Evolutionary conservation across 2,329 filamentous ascomycete species (phyloP).

Genomic region (Alternaria sp.): DNA sequence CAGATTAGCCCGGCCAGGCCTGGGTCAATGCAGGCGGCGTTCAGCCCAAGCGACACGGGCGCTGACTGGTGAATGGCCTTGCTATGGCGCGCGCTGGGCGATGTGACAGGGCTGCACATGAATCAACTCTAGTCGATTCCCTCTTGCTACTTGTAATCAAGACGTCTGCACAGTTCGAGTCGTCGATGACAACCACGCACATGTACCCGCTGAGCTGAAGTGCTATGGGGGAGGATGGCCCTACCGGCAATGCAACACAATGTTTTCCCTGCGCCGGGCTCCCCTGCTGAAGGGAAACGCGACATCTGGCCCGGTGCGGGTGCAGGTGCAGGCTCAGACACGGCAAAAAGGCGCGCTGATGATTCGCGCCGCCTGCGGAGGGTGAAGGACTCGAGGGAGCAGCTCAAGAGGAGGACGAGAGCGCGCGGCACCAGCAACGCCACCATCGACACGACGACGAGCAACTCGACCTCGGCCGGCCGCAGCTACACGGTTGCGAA

Average conservation of each 20-base stretch:
- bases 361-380: constrained; percentile 42
- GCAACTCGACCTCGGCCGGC: constrained; percentile 36
- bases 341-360: constrained; percentile 37
- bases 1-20: constrained; percentile 3
- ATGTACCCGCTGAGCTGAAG: constrained; percentile 24
- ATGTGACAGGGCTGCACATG: constrained; percentile 31
- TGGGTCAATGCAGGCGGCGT: constrained; percentile 8
- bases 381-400: constrained; percentile 48
- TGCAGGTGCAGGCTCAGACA: constrained; percentile 28
- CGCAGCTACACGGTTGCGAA: constrained; percentile 57
- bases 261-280: constrained; percentile 34
- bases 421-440: constrained; percentile 41
- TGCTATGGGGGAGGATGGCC: constrained; percentile 46
- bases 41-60: constrained; percentile 9
- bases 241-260: constrained; percentile 42
- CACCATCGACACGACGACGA: constrained; percentile 39
- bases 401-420: constrained; percentile 42
- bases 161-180: constrained; percentile 36
- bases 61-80: constrained; percentile 33
- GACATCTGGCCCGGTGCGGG: constrained; percentile 27
- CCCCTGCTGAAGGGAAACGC: constrained; percentile 34
- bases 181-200: constrained; percentile 17
- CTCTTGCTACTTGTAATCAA: constrained; percentile 28
- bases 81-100: constrained; percentile 25
- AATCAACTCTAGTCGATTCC: constrained; percentile 22